Conservation (phyloP, 2,329 filamentous ascomycete genomes). For the Cladosporium sp. region DNA sequence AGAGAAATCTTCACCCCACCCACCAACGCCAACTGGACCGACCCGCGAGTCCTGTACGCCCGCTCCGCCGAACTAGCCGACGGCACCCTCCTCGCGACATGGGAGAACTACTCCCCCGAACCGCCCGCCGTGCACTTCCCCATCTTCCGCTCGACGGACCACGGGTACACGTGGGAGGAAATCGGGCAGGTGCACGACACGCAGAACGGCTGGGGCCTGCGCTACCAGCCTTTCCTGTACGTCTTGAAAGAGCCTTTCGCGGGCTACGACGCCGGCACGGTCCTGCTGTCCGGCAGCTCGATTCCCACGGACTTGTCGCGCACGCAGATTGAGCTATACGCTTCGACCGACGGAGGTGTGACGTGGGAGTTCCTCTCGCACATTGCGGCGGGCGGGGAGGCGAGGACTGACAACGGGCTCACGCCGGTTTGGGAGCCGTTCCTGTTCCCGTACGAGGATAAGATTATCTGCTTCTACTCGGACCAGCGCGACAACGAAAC, state of each 20-base stretch:
- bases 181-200: constrained; percentile 59
- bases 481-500: constrained; percentile 62
- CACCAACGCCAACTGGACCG: constrained; percentile 3
- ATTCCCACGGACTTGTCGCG: constrained; percentile 53
- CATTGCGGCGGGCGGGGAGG: constrained; percentile 61
- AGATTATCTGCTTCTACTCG: constrained; percentile 65
- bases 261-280: constrained; percentile 55
- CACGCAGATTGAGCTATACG: constrained; percentile 66
- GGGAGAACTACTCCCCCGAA: constrained; percentile 50
- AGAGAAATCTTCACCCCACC: constrained; percentile 10
- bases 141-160: constrained; percentile 88
- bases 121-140: constrained; percentile 37
- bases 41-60: constrained; percentile 38
- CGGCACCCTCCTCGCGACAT: constrained; percentile 43
- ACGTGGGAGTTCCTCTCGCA: constrained; percentile 64
- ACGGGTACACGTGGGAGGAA: constrained; percentile 78
- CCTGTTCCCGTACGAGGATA: constrained; percentile 52
- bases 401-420: constrained; percentile 60
- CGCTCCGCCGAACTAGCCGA: constrained; percentile 43
- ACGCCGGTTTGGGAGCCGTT: constrained; percentile 73
- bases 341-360: constrained; percentile 50
- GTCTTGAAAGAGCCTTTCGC: constrained; percentile 55
- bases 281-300: constrained; percentile 57
- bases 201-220: constrained; percentile 58
- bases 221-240: constrained; percentile 65